Base-by-base conservation (phyloP, 352 stramenopile species). In the Globisporangium recalcitrans region DNA sequence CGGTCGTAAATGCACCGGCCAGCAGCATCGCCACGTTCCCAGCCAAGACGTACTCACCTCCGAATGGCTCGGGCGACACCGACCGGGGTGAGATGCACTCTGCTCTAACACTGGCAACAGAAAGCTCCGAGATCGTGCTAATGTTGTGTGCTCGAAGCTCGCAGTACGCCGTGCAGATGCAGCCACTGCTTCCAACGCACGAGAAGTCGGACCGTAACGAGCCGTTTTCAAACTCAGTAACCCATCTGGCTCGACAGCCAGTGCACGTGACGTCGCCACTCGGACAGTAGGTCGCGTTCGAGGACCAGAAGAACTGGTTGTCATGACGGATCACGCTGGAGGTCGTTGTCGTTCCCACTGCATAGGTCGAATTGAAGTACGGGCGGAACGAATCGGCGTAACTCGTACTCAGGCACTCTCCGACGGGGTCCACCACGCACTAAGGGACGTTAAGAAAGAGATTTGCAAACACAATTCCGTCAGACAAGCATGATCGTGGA, bases 151-250 rank as follows among this genome's bases (percentile, higher is more conserved):
- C 29, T 0, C 49, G 48, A 16, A 72, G 48, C 26, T 71, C 65
- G 26, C 77, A 86, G 21, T 63, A 60, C 0, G 70, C 65, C 3
- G 80, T 61, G 31, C 76, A 85, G 22, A 85, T 69, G 66, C 76
- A 85, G 42, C 70, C 73, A 2, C 46, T 62, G 2, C 47, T 36
- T 2, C 76, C 76, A 6, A 74, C 52, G 52, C 76, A 82, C 32
- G 66, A 75, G 6, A 66, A 72, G 21, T 46, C 60, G 13, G 52
- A 58, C 0, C 52, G 53, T 19, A 64, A 38, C 11, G 55, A 56
- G 31, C 60, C 67, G 44, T 61, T 67, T n/a, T 31, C 14, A 34
- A 60, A 67, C 21, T 10, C 29, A 21, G 13, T 16, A 16, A 42
- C 2, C 74, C 74, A 82, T 24, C 63, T 46, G 8, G 55, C 29